Evolutionary conservation across 225 moss, liverwort and hornwort genomes (phyloP).

Genomic region (Asterella californica): DNA sequence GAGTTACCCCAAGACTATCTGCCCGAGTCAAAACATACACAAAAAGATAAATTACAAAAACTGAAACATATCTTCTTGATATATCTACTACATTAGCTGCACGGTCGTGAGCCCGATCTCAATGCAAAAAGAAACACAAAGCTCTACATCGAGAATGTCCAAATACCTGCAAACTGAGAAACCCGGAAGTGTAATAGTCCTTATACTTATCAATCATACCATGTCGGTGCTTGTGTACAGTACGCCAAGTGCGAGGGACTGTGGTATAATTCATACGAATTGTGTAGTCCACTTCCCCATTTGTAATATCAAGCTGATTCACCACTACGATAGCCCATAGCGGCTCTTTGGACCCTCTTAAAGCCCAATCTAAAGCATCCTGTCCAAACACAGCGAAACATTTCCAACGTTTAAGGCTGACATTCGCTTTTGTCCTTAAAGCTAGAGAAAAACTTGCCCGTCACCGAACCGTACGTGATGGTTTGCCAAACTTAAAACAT

Average conservation of each 20-base stretch:
- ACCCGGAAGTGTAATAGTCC: constrained; percentile 89
- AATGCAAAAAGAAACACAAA: neutral
- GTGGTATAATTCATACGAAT: constrained; percentile 98
- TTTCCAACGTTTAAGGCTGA: too few species aligned
- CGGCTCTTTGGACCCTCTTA: constrained; percentile 53
- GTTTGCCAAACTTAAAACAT: too few species aligned
- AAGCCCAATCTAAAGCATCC: constrained; percentile 82
- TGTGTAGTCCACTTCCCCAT: constrained; percentile 78
- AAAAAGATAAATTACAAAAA: too few species aligned
- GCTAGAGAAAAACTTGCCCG: too few species aligned
- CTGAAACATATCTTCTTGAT: too few species aligned
- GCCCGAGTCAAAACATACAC: neutral
- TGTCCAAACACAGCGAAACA: constrained; percentile 39
- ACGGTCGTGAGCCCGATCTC: neutral
- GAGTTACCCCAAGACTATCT: neutral
- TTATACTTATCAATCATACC: constrained; percentile 71
- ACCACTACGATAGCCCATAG: constrained; percentile 90
- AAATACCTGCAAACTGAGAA: constrained; percentile 85
- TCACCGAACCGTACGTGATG: too few species aligned
- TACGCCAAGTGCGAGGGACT: constrained; percentile 57
- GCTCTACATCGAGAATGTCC: neutral
- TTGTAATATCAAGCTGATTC: constrained; percentile 61
- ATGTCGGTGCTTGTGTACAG: constrained; percentile 58
- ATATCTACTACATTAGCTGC: neutral
- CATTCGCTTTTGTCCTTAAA: too few species aligned